Evolutionary conservation across 768 basidiomycete genomes (phyloP), one percentile per base, ranked within the genome.

Genomic region (Tubosaeta brunneosetosa): DNA sequence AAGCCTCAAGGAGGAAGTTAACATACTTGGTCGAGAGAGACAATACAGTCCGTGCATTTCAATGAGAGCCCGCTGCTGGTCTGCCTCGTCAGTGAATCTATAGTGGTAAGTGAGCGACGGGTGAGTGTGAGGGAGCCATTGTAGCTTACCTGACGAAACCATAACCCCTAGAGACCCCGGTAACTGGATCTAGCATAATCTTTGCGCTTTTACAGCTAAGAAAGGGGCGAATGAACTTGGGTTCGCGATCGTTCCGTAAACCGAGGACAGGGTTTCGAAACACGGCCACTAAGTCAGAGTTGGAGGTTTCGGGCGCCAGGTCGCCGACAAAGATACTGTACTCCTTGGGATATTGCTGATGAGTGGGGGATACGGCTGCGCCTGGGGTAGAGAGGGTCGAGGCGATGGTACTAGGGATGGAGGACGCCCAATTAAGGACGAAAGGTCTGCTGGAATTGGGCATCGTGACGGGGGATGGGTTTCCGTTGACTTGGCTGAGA

Each of bases 321-420:
- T 97, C 93, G 41, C 93, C 93, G 3, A 95, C 93, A 62, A 97
- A 97, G 50, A 97, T 91, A 69, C 89, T 91, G 66, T 88, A 94
- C 71, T 95, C 94, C 68, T 86, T 91, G 33, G 83, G 81, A 57
- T 80, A 86, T 65, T 83, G 85, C 50, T 81, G 80, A 50, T 75
- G 73, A 8, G 70, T 47, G 14, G 64, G 65, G 12, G 72, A 62
- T 13, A 65, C 56, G 51, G 58, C 52, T 11, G 53, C 51, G 19
- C 59, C 53, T 36, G 71, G 63, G 49, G 73, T 55, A 4, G 68
- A 60, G 41, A 69, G 53, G 13, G 66, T 38, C 33, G 71, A 53
- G 2, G 74, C 49, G 32, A 73, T 61, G 27, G 74, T 60, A 17
- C 65, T 64, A 16, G 75, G 71, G 17, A 69, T 67, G 29, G 74